phyloP scores from a whole-genome alignment of 2,329 filamentous ascomycete genomes.

The Pyrenophora graminea region DNA sequence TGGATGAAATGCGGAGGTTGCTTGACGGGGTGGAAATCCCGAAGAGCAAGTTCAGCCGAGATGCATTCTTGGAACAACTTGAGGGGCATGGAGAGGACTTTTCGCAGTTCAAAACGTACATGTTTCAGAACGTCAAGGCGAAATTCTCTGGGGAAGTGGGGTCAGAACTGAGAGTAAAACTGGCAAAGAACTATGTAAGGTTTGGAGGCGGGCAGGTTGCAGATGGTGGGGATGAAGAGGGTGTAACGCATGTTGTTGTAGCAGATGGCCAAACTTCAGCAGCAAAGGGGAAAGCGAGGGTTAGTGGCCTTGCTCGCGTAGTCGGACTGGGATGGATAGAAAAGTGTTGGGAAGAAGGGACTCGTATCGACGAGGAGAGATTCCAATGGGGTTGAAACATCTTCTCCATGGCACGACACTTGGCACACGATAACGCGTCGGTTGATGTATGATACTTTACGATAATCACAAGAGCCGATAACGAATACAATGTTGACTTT shows the following conservation, averaged over 20 bases:
- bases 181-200: constrained; percentile 61
- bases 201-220: constrained; percentile 71
- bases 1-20: constrained; percentile 63
- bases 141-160: constrained; percentile 16
- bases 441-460: too few relatives aligned
- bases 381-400: constrained; percentile 40
- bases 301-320: constrained; percentile 64
- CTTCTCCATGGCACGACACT: background rate
- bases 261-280: constrained; percentile 51
- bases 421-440: background rate
- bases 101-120: constrained; percentile 33
- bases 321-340: constrained; percentile 75
- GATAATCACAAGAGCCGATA: too few relatives aligned
- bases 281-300: constrained; percentile 46
- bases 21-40: constrained; percentile 44
- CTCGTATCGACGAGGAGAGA: constrained; percentile 71
- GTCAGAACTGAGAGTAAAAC: constrained; percentile 39
- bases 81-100: constrained; percentile 34
- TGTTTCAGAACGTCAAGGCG: constrained; percentile 37
- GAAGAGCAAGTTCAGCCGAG: constrained; percentile 23
- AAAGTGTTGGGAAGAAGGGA: constrained; percentile 78
- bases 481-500: too few relatives aligned
- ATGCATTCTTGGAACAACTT: constrained; percentile 32
- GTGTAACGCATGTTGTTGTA: constrained; percentile 75
- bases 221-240: constrained; percentile 55